These are phyloP conservation scores for Aegle marmelos DNA, from an alignment of 345 rosid species.

Conservation along the genomic window DNA sequence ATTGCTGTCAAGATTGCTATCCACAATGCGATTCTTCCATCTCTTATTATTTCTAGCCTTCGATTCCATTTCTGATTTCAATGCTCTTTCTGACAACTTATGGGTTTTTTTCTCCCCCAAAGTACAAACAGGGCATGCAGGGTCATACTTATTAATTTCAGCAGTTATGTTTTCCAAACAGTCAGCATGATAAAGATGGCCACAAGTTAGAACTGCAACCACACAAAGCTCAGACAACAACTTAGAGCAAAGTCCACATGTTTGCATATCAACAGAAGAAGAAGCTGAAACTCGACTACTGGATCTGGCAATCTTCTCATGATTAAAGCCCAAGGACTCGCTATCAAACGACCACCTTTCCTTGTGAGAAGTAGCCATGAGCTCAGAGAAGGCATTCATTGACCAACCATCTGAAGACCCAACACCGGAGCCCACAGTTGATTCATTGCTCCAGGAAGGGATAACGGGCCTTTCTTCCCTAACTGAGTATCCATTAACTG, in stretches of 20 bases:
- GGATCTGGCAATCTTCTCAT: constrained; percentile 45
- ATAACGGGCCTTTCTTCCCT: constrained; percentile 40
- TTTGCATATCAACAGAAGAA: constrained; percentile 51
- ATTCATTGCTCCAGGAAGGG: constrained; percentile 61
- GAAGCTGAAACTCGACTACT: constrained; percentile 39
- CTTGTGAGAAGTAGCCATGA: constrained; percentile 58
- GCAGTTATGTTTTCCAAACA: constrained; percentile 89
- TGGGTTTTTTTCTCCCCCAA: constrained; percentile 71
- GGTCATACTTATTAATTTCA: constrained; percentile 79
- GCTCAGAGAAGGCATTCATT: constrained; percentile 77
- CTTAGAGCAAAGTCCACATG: constrained; percentile 88
- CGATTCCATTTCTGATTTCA: constrained; percentile 71
- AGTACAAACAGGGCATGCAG: constrained; percentile 91
- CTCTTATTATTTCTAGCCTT: constrained; percentile 61
- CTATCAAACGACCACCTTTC: constrained; percentile 64
- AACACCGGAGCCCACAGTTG: constrained; percentile 46
- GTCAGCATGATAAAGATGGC: constrained; percentile 97
- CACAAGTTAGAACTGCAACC: constrained; percentile 78
- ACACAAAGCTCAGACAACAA: constrained; percentile 68
- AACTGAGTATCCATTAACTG: constrained; percentile 37
- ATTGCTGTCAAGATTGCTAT: constrained; percentile 55
- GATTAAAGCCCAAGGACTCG: constrained; percentile 45
- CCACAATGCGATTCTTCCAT: constrained; percentile 63
- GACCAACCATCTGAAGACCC: constrained; percentile 89
- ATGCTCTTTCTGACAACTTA: constrained; percentile 75